Percentiles rank a stretch among this genome's conserved stretches.
These are phyloP conservation scores for Akanthomyces uredinophilus DNA, from an alignment of 2,329 filamentous ascomycete genomes.

Conservation along the genomic window DNA sequence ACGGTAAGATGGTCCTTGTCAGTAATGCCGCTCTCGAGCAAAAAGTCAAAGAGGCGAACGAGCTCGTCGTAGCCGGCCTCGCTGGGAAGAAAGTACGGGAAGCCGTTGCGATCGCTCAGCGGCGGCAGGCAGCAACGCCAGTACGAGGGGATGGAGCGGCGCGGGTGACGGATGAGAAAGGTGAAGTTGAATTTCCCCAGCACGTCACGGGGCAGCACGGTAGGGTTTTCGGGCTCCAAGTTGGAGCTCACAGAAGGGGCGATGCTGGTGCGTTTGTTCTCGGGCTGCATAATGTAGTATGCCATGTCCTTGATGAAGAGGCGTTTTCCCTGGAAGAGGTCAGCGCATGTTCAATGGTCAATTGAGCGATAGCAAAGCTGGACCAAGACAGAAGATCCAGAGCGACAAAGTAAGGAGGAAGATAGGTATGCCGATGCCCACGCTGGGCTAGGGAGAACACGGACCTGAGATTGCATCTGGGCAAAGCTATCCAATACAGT, in stretches of 20 bases:
- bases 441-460: conserved; percentile 22
- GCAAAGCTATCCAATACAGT: conserved; percentile 75
- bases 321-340: conserved; percentile 66
- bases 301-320: conserved; percentile 98
- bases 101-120: conserved; percentile 74
- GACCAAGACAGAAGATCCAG: neutral
- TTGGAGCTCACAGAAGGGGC: conserved; percentile 71
- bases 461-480: conserved; percentile 67
- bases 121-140: conserved; percentile 92
- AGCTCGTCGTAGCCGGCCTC: conserved; percentile 92
- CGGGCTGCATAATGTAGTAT: conserved; percentile 80
- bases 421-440: conserved; percentile 7
- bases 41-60: conserved; percentile 79
- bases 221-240: conserved; percentile 69
- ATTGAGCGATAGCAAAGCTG: neutral
- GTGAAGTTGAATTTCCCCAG: conserved; percentile 85
- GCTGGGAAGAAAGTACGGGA: conserved; percentile 76
- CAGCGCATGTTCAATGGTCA: conserved; percentile 17
- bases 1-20: conserved; percentile 74
- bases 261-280: conserved; percentile 60
- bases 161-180: conserved; percentile 95
- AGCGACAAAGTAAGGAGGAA: neutral
- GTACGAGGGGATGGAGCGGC: conserved; percentile 85
- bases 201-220: conserved; percentile 69
- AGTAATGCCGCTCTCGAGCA: conserved; percentile 63